These are phyloP conservation scores for Lyophyllum shimeji DNA, from an alignment of 768 basidiomycete species.

Conservation along the genomic window DNA sequence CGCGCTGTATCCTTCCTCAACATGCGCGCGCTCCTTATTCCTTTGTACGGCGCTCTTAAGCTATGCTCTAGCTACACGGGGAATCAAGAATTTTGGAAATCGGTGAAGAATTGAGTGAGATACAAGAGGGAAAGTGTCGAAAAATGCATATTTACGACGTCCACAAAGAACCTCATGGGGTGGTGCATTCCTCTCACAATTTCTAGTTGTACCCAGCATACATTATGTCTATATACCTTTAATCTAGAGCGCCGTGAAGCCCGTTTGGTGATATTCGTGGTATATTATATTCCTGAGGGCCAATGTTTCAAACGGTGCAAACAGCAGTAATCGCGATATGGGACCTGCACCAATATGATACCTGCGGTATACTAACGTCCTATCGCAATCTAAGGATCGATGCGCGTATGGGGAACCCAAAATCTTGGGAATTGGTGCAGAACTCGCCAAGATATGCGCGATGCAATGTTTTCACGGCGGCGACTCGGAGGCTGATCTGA, in stretches of 20 bases:
- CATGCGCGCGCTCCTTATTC: not conserved
- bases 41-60: not conserved
- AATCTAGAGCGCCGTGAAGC: not conserved
- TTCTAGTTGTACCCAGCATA: not conserved
- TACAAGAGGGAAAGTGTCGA: not conserved
- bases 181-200: not conserved
- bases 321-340: not conserved
- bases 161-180: not conserved
- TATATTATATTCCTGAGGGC: not conserved
- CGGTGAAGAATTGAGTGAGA: not conserved
- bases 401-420: not conserved
- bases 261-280: not conserved
- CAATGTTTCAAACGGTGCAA: not conserved
- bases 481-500: not conserved
- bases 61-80: not conserved
- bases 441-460: not conserved
- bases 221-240: not conserved
- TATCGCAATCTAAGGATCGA: not conserved
- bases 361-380: not conserved
- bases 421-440: not conserved
- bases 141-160: not conserved
- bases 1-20: not conserved
- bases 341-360: not conserved
- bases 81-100: not conserved
- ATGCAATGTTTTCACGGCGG: not conserved